Evolutionary conservation across 371 early-diverging fungal genomes (phyloP), one percentile per base, ranked within the genome.

Genomic region (Parasitella parasitica): DNA sequence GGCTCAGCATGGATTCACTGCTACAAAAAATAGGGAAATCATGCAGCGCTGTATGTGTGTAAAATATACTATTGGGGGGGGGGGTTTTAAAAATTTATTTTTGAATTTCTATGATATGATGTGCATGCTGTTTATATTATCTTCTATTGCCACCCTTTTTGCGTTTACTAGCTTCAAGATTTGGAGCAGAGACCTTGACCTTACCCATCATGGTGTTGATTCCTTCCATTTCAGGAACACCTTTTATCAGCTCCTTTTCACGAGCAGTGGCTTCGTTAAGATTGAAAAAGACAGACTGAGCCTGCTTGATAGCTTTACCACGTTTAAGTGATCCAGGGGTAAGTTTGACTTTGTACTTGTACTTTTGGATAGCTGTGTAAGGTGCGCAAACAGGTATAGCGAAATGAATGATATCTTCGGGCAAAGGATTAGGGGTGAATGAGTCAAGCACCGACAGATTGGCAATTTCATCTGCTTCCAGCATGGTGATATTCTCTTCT

Each of bases 361-460:
- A 97, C 56, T 89, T 87, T 24, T 90, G 87, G 15, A 99, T 75
- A 1, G 94, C 83, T 4, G 76, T 68, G 75, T 96, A 99, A 0
- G 99, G 99, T 4, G 97, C 99, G 69, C 96, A 94, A 2, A 99
- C 93, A 1, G 99, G 95, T 18, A 99, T 81, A n/a, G 95, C 95
- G 76, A 87, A 92, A 54, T 88, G 83, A 15, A 97, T 63, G 35
- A 85, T 87, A 75, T 98, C 97, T n/a, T 88, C 87, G 0, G 86
- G 79, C 41, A 85, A 63, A 5, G 95, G 97, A 34, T 82, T 77
- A 3, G 91, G 86, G 4, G 92, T 95, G 46, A 97, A 73, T 6
- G 83, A 82, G 74, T 97, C 96, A 51, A 96, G 74, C 7, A 86
- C 79, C 8, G 84, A 81, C 54, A 89, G 64, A 46, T 84, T 87